A percentile compares a stretch with the other conserved stretches of the same genome.
These are phyloP conservation scores for Fusarium bactridioides DNA, from an alignment of 2,329 filamentous ascomycete species.

Conservation along the genomic window DNA sequence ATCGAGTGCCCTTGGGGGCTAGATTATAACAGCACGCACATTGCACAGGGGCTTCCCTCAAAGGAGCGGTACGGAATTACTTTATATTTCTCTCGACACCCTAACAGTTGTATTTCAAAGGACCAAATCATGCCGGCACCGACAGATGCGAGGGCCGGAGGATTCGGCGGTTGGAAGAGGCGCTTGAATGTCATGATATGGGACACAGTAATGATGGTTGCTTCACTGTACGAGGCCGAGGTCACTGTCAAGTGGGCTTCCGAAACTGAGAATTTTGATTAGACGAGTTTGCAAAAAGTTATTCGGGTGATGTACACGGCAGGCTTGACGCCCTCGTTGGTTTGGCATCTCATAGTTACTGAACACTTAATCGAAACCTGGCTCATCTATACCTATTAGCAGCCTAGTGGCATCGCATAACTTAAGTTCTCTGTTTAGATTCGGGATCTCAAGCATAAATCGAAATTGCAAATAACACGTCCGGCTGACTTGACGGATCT, in stretches of 20 bases:
- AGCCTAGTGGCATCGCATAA: background rate
- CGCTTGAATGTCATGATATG: background rate
- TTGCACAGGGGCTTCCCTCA: background rate
- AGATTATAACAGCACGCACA: too few species aligned
- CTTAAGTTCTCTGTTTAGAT: background rate
- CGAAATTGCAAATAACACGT: background rate
- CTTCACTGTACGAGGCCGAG: background rate
- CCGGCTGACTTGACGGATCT: background rate
- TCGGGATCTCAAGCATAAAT: background rate
- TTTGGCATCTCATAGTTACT: fast-evolving
- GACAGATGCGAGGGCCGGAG: too few species aligned
- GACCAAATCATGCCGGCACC: background rate
- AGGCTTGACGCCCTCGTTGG: too few species aligned
- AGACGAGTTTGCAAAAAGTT: background rate
- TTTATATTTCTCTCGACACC: too few species aligned
- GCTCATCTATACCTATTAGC: background rate
- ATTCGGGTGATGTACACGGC: fast-evolving
- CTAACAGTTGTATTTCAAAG: fast-evolving
- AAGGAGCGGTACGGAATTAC: too few species aligned
- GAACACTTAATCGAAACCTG: background rate
- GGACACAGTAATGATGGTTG: background rate
- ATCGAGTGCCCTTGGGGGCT: background rate
- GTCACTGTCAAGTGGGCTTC: background rate
- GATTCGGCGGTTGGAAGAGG: background rate
- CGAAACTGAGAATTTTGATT: background rate